Base-by-base conservation (phyloP, 169 alveolate species). In the Plasmodium gallinaceum region DNA sequence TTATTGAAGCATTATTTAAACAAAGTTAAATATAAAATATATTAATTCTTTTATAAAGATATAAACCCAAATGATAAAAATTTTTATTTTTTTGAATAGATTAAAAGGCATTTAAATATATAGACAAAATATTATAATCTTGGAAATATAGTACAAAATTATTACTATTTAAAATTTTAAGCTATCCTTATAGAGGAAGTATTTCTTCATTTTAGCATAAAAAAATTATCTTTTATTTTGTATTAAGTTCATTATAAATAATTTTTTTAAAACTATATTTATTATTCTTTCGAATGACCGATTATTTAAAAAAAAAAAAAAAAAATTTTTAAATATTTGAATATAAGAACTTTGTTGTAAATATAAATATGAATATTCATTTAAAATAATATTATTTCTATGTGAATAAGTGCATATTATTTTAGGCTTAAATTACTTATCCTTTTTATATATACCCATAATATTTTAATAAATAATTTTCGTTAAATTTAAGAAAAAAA, bases 321-420 rank as follows among this genome's bases (percentile, higher is more conserved):
- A 24, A 54, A 54, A 54, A 54, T 54, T 12, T 2, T 2, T 12
- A 54, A 54, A 54, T 54, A 9, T 54, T 54, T 18, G 22, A 54
- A 54, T 9, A 54, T 54, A 54, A 32, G 39, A 32, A 32, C 39
- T 32, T 9, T 12, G 24, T 54, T 14, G 24, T 14, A 24, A 54
- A 54, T 54, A 54, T 18, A 54, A 18, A 54, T 54, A 54, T 12
- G 39, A 32, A 32, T 32, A 32, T 32, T 32, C 39, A 32, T 32
- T 32, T 32, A 32, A 32, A 32, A 32, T 32, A 32, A 2, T 32
- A 2, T 32, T 4, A 32, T 32, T 4, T 32, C 1, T 32, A 54
- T 54, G 64, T 54, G 14, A 12, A 54, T 22, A 54, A 54, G 64
- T 54, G 64, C 64, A 54, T 54, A 54, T 54, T 54, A 54, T 54